Evolutionary conservation across 2,329 filamentous ascomycete species (phyloP), one percentile per base, ranked within the genome.

Genomic region (Aspergillus chevalieri): DNA sequence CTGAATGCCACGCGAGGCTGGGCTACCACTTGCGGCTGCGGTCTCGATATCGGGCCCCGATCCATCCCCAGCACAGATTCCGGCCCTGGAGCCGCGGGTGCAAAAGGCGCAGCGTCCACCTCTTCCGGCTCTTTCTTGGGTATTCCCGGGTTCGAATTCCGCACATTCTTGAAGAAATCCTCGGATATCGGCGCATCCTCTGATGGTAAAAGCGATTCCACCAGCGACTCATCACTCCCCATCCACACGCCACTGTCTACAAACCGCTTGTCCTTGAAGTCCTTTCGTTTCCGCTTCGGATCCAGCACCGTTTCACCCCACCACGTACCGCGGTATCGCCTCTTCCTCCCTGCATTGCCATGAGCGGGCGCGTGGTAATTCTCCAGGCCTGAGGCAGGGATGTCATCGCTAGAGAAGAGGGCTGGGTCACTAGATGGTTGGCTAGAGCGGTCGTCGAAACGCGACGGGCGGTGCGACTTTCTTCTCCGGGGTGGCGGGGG

Each of bases 201-300:
- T 3, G 65, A 68, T 1, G 60, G 53, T 42, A 69, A 59, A 42
- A 67, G 59, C 36, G 64, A 61, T 6, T 65, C 64, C 2, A 60
- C 62, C 3, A 58, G 61, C 7, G 69, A 69, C 50, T 72, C 70
- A 57, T 75, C 73, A 55, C 72, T 75, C 2, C 67, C 70, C 71
- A 75, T 73, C 67, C 72, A 76, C 9, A 76, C 70, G 50, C 73
- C 73, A 58, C 71, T 74, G 50, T 75, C 73, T 24, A 73, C 60
- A 52, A 73, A 60, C 19, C 73, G 63, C 57, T 72, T 73, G 28
- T 68, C 66, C 54, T 69, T 73, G 41, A 75, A 75, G 36, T 70
- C 67, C 3, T 64, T 66, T 49, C 72, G 62, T 54, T 69, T 71
- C 8, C 62, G 62, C 57, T 70, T 71, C 24, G 60, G 57, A 47